These are phyloP conservation scores for Vanderwaltozyma yarrowii DNA, from an alignment of 805 yeast species.

Conservation along the genomic window DNA sequence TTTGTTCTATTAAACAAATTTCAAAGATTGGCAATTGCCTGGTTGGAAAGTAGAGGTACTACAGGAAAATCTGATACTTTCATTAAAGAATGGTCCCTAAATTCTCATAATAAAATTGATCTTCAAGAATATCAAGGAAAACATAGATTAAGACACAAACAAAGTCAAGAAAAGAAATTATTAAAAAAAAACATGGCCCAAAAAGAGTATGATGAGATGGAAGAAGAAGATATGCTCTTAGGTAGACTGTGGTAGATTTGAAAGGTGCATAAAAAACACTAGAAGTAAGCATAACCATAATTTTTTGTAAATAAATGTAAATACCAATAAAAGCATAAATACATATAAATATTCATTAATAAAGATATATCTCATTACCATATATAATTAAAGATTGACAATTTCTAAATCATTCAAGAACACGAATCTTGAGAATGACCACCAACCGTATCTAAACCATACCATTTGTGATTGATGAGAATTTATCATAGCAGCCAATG, in stretches of 20 bases:
- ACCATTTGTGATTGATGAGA: conserved; percentile 88
- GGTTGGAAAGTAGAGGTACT: conserved; percentile 10
- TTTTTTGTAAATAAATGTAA: background rate
- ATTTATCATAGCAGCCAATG: conserved; percentile 62
- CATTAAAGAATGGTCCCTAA: conserved; percentile 17
- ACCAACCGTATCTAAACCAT: conserved; percentile 92
- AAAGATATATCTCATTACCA: background rate
- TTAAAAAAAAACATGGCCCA: conserved; percentile 3
- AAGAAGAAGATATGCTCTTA: conserved; percentile 23
- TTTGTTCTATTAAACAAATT: conserved; percentile 9
- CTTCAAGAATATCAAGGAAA: conserved; percentile 9
- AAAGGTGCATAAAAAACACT: too few relatives aligned
- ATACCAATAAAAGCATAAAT: background rate
- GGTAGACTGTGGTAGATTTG: conserved; percentile 22
- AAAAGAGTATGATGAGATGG: conserved; percentile 15
- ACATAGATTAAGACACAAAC: conserved; percentile 2
- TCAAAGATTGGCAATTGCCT: conserved; percentile 15
- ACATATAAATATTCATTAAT: background rate
- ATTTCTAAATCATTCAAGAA: conserved; percentile 53
- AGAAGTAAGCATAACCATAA: too few relatives aligned
- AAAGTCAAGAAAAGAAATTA: conserved; percentile 3
- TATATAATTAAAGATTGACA: background rate
- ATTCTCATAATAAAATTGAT: conserved; percentile 6
- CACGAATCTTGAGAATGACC: conserved; percentile 65
- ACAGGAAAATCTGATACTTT: conserved; percentile 10